Conservation (phyloP, 768 basidiomycete species). For the Termitomyces sp. region DNA sequence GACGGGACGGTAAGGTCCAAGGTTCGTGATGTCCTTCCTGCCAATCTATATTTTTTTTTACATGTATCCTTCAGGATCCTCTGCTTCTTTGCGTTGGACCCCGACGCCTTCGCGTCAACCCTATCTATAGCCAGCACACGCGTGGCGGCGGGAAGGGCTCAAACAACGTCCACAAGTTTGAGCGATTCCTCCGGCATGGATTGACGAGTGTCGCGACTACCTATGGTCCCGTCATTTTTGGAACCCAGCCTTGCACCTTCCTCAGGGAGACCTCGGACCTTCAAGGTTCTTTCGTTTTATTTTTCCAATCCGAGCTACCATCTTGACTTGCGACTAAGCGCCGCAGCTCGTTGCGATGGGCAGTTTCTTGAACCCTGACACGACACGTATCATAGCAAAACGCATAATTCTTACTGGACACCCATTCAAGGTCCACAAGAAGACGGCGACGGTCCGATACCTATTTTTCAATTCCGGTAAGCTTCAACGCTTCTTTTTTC, state of each 20-base stretch:
- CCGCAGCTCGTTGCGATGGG: conserved; percentile 89
- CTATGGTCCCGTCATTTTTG: conserved; percentile 87
- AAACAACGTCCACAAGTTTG: conserved; percentile 98
- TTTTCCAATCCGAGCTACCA: background rate
- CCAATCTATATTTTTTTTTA: background rate
- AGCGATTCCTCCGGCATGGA: conserved; percentile 84
- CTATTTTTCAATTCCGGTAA: conserved; percentile 93
- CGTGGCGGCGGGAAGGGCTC: conserved; percentile 85
- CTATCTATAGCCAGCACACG: conserved; percentile 89
- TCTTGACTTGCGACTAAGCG: conserved; percentile 32
- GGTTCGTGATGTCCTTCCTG: conserved; percentile 32
- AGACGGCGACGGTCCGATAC: conserved; percentile 94
- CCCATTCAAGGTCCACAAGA: conserved; percentile 95
- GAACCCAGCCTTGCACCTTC: conserved; percentile 75
- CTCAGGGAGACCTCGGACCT: conserved; percentile 63
- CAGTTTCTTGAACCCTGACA: conserved; percentile 82
- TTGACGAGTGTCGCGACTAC: conserved; percentile 77
- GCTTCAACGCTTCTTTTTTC: conserved; percentile 13
- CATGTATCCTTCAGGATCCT: conserved; percentile 57
- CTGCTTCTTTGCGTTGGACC: conserved; percentile 87
- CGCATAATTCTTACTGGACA: conserved; percentile 94
- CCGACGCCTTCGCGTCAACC: conserved; percentile 77
- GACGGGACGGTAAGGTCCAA: conserved; percentile 86
- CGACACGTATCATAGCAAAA: conserved; percentile 88
- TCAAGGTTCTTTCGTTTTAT: conserved; percentile 45